Base-by-base conservation (phyloP, 1,284 basidiomycete species). In the Leccinum huronense region DNA sequence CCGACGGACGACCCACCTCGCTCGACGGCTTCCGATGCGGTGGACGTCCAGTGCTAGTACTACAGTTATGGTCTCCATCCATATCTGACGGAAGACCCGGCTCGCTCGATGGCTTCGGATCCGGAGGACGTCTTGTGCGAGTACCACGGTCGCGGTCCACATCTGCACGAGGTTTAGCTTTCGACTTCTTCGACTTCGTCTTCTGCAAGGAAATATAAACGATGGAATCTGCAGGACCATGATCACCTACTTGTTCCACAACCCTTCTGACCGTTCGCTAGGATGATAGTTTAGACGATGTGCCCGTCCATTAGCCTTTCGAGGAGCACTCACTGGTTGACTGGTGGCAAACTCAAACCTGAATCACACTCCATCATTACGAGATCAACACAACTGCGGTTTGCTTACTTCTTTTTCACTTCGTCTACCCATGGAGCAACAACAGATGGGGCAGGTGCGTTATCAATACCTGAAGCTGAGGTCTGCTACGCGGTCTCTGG, bases 271-370 rank as follows among this genome's bases (percentile, higher is more conserved):
- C 38, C 13, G 38, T 40, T 40, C 38, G 38, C 38, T 40, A 40
- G 5, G 14, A 40, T 40, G 38, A 40, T 40, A 16, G 0, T 40
- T 40, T 40, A 16, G 38, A 36, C 36, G 36, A 36, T 11, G 34
- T 9, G 9, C 34, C 34, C 10, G 33, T 36, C 9, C 9, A 36
- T 11, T 36, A 36, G 34, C 9, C 34, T 13, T 36, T 40, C 38
- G 14, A 40, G 14, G 3, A 8, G 14, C 14, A 40, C 38, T 40
- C 38, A 40, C 38, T 40, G 38, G 38, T 40, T 16, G 14, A 19
- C 42, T 10, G 10, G 23, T 81, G 2, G 79, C 80, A n/a, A 77
- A 68, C 54, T 76, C 72, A 59, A 83, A 70, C 64, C 81, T 84
- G 42, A 56, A 58, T 54, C 45, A 33, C 58, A 6, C n/a, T 59